These are phyloP conservation scores for Dendryphion nanum DNA, from an alignment of 2,329 filamentous ascomycete species.

Conservation along the genomic window DNA sequence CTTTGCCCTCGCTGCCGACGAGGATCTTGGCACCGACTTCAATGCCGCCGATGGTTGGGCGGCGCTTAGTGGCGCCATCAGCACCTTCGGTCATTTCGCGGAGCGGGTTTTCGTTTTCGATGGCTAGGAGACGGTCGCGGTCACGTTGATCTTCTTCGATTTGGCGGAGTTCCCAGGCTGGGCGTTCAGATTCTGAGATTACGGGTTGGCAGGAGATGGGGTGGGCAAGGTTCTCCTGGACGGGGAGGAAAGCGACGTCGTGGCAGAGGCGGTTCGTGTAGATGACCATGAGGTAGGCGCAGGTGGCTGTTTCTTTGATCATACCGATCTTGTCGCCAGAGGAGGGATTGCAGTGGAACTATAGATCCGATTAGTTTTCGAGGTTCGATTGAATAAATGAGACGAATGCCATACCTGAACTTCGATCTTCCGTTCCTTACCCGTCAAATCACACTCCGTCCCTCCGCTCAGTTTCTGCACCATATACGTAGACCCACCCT, in stretches of 20 bases:
- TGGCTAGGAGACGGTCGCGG: conserved; percentile 24
- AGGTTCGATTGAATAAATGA: not conserved
- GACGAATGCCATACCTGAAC: conserved; percentile 55
- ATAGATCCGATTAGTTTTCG: not conserved
- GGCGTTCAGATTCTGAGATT: conserved; percentile 56
- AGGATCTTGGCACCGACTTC: conserved; percentile 57
- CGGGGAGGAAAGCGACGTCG: conserved; percentile 82
- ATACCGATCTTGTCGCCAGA: conserved; percentile 76
- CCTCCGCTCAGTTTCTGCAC: conserved; percentile 79
- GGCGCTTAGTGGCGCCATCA: conserved; percentile 34
- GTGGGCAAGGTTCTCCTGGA: conserved; percentile 73
- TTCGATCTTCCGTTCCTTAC: conserved; percentile 77
- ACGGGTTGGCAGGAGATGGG: conserved; percentile 75
- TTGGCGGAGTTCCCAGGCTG: conserved; percentile 42
- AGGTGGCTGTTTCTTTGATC: conserved; percentile 91
- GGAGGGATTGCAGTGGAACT: conserved; percentile 76
- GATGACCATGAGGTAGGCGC: conserved; percentile 89
- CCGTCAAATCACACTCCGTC: conserved; percentile 83
- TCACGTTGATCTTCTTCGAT: conserved; percentile 32
- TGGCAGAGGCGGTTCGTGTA: conserved; percentile 85
- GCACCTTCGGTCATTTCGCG: conserved; percentile 29
- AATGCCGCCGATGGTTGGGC: conserved; percentile 56
- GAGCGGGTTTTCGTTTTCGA: conserved; percentile 30
- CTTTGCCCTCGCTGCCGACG: conserved; percentile 55
- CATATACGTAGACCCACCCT: conserved; percentile 81